Evolutionary conservation across 306 rosid species (phyloP).

Genomic region (Vigna reflexopilosa): DNA sequence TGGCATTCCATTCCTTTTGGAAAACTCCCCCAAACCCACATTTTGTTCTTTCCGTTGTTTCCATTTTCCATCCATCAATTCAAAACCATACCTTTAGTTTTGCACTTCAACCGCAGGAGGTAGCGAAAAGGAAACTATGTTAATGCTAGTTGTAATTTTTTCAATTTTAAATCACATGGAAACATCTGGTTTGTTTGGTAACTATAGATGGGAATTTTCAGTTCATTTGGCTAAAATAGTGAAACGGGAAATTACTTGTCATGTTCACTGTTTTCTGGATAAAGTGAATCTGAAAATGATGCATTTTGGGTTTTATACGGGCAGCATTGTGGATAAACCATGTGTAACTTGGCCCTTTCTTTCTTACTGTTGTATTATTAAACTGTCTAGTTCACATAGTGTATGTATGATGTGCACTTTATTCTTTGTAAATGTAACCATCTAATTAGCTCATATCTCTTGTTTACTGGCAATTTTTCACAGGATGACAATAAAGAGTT

Average conservation of each 20-base stretch:
- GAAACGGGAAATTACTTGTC: not conserved
- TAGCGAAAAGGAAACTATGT: slow-evolving; percentile 11
- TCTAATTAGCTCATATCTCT: slow-evolving; percentile 27
- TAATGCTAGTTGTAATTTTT: not conserved
- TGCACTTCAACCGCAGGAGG: slow-evolving; percentile 15
- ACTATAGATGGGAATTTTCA: slow-evolving; percentile 4
- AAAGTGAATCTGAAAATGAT: slow-evolving; percentile 6
- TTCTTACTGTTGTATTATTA: slow-evolving; percentile 16
- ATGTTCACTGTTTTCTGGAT: slow-evolving; percentile 23
- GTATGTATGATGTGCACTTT: slow-evolving; percentile 14
- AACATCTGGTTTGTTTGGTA: slow-evolving; percentile 11
- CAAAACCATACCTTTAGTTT: not conserved
- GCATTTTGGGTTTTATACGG: not conserved
- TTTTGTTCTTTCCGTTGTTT: not conserved
- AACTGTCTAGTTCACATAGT: slow-evolving; percentile 22
- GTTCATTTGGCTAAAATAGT: slow-evolving; percentile 8
- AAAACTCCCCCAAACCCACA: not conserved
- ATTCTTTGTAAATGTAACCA: slow-evolving; percentile 5
- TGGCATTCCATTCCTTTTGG: slow-evolving; percentile 4
- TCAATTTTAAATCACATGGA: not conserved
- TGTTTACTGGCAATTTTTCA: slow-evolving; percentile 37
- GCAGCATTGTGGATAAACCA: not conserved
- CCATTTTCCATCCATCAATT: not conserved
- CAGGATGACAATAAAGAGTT: slow-evolving; percentile 54
- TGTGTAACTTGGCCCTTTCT: slow-evolving; percentile 34